Conservation (phyloP, 345 rosid genomes). For the Pistacia atlantica region DNA sequence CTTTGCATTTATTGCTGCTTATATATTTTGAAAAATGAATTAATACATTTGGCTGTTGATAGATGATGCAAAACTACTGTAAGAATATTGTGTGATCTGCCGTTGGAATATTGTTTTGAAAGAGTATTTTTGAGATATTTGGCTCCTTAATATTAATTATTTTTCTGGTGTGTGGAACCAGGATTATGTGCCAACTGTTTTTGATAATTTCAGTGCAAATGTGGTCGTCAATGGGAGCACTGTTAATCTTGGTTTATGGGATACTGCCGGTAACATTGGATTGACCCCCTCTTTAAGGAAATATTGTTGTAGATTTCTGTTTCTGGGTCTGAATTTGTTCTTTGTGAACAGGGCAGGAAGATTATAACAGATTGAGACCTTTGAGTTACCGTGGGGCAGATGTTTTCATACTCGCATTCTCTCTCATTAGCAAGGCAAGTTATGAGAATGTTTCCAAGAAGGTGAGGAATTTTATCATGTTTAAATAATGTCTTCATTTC, state of each 20-base stretch:
- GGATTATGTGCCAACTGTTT: slow-evolving; percentile 95
- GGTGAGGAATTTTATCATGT: slow-evolving; percentile 36
- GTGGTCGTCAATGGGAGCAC: slow-evolving; percentile 88
- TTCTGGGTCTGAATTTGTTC: background rate
- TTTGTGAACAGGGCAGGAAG: slow-evolving; percentile 76
- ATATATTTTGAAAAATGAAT: background rate
- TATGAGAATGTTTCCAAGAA: slow-evolving; percentile 95
- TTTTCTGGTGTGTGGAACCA: slow-evolving; percentile 36
- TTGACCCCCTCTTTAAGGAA: slow-evolving; percentile 1
- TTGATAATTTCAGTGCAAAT: slow-evolving; percentile 97
- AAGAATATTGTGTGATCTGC: background rate
- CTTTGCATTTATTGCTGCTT: background rate
- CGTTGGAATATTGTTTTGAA: background rate
- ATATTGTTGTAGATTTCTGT: slow-evolving; percentile 4
- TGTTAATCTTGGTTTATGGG: slow-evolving; percentile 95
- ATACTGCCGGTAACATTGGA: slow-evolving; percentile 78
- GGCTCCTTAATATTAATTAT: background rate
- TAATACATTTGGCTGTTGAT: background rate
- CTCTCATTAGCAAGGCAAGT: slow-evolving; percentile 99
- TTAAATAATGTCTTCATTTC: background rate
- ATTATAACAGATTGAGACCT: slow-evolving; percentile 90
- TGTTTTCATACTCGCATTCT: slow-evolving; percentile 92
- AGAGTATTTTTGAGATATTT: background rate
- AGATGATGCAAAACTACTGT: background rate
- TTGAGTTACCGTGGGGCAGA: slow-evolving; percentile 95